phyloP scores from a whole-genome alignment of 2,329 filamentous ascomycete species.

The Alternaria panax region DNA sequence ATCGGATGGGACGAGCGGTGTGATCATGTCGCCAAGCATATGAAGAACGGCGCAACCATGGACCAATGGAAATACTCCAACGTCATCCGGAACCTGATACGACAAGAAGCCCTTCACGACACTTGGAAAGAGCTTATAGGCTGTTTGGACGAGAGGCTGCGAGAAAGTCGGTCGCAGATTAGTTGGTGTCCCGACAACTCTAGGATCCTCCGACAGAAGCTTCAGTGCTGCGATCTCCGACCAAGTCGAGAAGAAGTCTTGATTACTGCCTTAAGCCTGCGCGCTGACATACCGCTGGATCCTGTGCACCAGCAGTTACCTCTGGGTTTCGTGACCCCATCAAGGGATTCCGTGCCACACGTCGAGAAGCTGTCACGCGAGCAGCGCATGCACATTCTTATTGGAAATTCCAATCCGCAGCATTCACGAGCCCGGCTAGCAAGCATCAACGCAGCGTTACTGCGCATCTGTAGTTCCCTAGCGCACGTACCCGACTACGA shows the following conservation, averaged over 20 bases:
- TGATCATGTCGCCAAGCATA: constrained; percentile 50
- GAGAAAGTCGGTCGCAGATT: constrained; percentile 47
- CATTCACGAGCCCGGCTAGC: constrained; percentile 38
- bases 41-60: constrained; percentile 47
- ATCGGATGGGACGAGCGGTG: constrained; percentile 51
- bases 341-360: constrained; percentile 45
- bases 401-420: constrained; percentile 39
- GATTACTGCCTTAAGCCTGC: constrained; percentile 46
- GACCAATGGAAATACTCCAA: constrained; percentile 51
- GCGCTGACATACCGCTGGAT: constrained; percentile 44
- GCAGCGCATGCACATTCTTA: constrained; percentile 48
- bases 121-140: constrained; percentile 49
- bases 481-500: constrained; percentile 31
- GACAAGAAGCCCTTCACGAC: constrained; percentile 47
- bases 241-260: constrained; percentile 48
- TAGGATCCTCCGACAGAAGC: constrained; percentile 46
- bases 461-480: constrained; percentile 31
- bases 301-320: constrained; percentile 40
- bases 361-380: constrained; percentile 42
- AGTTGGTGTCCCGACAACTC: constrained; percentile 49
- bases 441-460: constrained; percentile 43
- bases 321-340: constrained; percentile 45
- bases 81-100: constrained; percentile 48
- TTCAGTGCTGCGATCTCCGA: constrained; percentile 48
- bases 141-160: constrained; percentile 42